phyloP scores from a whole-genome alignment of 2,329 filamentous ascomycete species.

The Botrytis tulipae region DNA sequence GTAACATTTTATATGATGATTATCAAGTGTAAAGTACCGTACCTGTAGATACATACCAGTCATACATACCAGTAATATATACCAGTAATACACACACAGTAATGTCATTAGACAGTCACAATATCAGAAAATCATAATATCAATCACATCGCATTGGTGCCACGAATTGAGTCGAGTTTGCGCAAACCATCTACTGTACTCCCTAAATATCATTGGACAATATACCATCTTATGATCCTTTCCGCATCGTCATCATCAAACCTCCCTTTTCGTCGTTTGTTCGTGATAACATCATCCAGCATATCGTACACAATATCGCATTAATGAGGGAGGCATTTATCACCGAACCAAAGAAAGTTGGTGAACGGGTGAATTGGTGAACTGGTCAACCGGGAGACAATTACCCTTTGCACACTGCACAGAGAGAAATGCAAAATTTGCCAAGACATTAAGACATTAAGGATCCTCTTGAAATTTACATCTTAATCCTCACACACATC shows the following conservation, averaged over 20 bases:
- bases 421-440: neutral
- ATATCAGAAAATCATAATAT: neutral
- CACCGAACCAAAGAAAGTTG: no score
- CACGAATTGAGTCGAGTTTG: neutral
- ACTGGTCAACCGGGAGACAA: neutral
- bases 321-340: neutral
- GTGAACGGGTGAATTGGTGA: neutral
- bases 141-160: neutral
- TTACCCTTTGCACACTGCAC: neutral
- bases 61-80: no score
- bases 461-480: neutral
- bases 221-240: neutral
- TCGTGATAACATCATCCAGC: constrained; percentile 1
- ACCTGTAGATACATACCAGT: neutral
- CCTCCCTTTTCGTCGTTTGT: neutral
- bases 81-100: neutral
- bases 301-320: no score
- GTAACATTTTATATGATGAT: neutral
- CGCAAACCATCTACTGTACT: neutral
- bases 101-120: neutral
- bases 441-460: neutral
- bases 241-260: neutral
- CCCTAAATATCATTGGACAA: neutral
- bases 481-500: neutral
- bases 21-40: neutral